These are phyloP conservation scores for Xylaria sp. DNA, from an alignment of 2,329 filamentous ascomycete genomes.

Conservation along the genomic window DNA sequence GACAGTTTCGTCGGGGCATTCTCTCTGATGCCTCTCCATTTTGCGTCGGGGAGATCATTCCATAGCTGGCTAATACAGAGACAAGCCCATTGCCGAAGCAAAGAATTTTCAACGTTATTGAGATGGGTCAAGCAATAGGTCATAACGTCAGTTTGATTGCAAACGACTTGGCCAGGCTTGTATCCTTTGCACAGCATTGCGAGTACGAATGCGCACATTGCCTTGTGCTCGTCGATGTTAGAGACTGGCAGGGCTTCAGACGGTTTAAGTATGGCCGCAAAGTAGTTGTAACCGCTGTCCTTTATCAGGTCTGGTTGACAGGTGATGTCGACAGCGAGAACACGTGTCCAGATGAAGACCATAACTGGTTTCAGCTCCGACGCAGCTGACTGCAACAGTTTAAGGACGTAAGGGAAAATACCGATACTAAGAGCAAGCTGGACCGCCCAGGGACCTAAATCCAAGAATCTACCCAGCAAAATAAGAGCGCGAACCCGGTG, in stretches of 20 bases:
- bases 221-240: constrained; percentile 92
- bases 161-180: constrained; percentile 89
- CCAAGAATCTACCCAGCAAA: constrained; percentile 89
- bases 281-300: constrained; percentile 97
- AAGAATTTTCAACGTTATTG: constrained; percentile 83
- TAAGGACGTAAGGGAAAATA: constrained; percentile 98
- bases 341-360: constrained; percentile 99
- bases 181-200: constrained; percentile 97
- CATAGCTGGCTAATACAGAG: constrained; percentile 95
- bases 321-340: constrained; percentile 92
- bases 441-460: constrained; percentile 98
- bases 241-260: constrained; percentile 83
- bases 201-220: constrained; percentile 98
- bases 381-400: constrained; percentile 93
- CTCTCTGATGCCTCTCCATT: constrained; percentile 93
- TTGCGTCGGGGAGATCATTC: constrained; percentile 89
- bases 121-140: constrained; percentile 86
- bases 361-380: constrained; percentile 96
- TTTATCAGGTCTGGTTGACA: constrained; percentile 95
- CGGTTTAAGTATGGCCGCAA: constrained; percentile 90
- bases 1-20: constrained; percentile 85
- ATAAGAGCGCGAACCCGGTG: constrained; percentile 92
- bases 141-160: constrained; percentile 90
- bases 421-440: constrained; percentile 96
- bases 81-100: constrained; percentile 94